These are phyloP conservation scores for Pseudogymnoascus sp. DNA, from an alignment of 2,329 filamentous ascomycete species.

Conservation along the genomic window DNA sequence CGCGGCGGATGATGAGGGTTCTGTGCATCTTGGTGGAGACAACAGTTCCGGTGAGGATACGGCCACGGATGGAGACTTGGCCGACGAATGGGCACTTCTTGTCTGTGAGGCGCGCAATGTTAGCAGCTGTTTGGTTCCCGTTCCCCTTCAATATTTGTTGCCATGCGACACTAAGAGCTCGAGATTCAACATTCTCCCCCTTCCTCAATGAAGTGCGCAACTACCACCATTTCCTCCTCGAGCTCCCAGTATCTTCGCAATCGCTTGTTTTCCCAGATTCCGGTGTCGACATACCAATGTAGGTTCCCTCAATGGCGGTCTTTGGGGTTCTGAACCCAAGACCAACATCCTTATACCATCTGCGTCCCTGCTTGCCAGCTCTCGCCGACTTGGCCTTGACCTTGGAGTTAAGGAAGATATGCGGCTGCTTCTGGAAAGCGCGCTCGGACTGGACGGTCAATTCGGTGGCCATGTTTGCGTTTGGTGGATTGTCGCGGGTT, in stretches of 20 bases:
- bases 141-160: not conserved
- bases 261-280: not conserved
- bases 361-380: constrained; percentile 84
- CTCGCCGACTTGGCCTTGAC: constrained; percentile 74
- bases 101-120: constrained; percentile 49
- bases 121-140: constrained; percentile 14
- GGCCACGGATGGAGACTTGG: constrained; percentile 97
- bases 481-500: constrained; percentile 20
- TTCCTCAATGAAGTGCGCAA: not conserved
- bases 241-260: not conserved
- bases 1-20: constrained; percentile 97
- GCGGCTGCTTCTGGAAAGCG: constrained; percentile 99
- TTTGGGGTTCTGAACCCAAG: constrained; percentile 98
- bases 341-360: constrained; percentile 99
- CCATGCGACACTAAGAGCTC: constrained; percentile 4
- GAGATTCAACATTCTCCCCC: not conserved
- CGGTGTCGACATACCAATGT: constrained; percentile 75
- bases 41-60: constrained; percentile 98
- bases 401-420: constrained; percentile 99
- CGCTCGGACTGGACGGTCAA: constrained; percentile 99
- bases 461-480: constrained; percentile 77
- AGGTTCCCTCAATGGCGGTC: constrained; percentile 96
- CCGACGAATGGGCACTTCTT: constrained; percentile 99
- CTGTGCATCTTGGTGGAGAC: constrained; percentile 99
- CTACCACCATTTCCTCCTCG: not conserved